These are phyloP conservation scores for Zasmidium angulare DNA, from an alignment of 2,329 filamentous ascomycete genomes.

Conservation along the genomic window DNA sequence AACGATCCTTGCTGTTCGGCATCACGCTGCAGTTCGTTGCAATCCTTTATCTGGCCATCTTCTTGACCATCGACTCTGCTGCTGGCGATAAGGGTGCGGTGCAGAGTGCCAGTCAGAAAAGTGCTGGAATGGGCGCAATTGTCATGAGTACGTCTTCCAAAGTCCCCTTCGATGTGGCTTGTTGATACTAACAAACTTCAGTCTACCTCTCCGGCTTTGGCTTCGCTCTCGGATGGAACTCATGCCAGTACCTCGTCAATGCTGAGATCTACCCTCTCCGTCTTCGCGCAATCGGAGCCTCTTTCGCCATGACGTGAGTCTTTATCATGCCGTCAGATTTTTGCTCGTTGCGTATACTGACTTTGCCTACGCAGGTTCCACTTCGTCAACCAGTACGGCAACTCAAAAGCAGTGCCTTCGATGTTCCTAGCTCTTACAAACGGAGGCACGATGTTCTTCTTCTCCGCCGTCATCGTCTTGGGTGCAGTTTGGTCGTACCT, in stretches of 20 bases:
- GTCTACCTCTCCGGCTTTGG: constrained; percentile 62
- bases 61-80: constrained; percentile 59
- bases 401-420: constrained; percentile 68
- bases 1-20: constrained; percentile 48
- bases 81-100: constrained; percentile 49
- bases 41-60: constrained; percentile 57
- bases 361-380: constrained; percentile 55
- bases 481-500: constrained; percentile 65
- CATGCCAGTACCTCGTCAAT: constrained; percentile 70
- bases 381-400: constrained; percentile 71
- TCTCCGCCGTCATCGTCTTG: constrained; percentile 65
- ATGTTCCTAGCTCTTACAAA: constrained; percentile 64
- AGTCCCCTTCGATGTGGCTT: too few species aligned
- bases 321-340: constrained; percentile 73
- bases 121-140: constrained; percentile 65
- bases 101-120: constrained; percentile 52
- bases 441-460: constrained; percentile 76
- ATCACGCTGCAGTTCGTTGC: constrained; percentile 34
- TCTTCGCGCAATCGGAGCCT: constrained; percentile 69
- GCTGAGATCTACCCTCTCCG: constrained; percentile 75
- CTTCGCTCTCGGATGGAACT: constrained; percentile 57
- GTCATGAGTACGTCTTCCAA: constrained; percentile 24
- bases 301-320: constrained; percentile 73
- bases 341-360: too few species aligned
- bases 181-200: constrained; percentile 31